phyloP scores from a whole-genome alignment of 2,329 filamentous ascomycete genomes.

The Neurospora crassa region DNA sequence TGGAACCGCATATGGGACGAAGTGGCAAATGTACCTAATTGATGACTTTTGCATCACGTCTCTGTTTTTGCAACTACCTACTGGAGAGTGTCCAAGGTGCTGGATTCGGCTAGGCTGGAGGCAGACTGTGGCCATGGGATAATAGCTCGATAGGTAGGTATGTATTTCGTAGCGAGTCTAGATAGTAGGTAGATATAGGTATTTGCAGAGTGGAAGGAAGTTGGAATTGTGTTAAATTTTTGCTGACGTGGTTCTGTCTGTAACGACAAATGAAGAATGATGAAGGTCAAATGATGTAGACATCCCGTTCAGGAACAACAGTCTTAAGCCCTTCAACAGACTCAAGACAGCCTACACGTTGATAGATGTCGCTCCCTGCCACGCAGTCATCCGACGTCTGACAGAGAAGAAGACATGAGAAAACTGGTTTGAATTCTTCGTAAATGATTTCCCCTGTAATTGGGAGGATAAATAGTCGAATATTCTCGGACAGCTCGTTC shows the following conservation, averaged over 20 bases:
- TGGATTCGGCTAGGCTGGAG: not conserved
- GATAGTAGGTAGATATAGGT: not conserved
- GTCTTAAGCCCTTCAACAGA: not conserved
- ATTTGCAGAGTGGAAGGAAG: not conserved
- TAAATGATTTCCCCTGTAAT: not conserved
- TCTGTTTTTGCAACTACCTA: not conserved
- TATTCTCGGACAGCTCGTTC: not conserved
- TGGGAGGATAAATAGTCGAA: not conserved
- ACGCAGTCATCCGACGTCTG: not conserved
- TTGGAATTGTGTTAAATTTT: not conserved
- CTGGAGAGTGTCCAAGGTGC: not conserved
- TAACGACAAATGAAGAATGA: not conserved
- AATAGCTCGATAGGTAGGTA: not conserved
- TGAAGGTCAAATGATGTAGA: not conserved
- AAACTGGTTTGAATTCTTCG: not conserved
- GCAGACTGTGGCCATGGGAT: not conserved
- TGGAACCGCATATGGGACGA: not conserved
- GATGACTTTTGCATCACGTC: not conserved
- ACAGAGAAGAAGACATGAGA: not conserved
- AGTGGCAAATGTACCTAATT: not conserved
- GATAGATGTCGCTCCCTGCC: not conserved
- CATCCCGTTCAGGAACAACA: not conserved
- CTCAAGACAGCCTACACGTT: not conserved
- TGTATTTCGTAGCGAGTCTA: rapidly evolving
- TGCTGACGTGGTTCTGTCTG: not conserved